phyloP scores from a whole-genome alignment of 2,329 filamentous ascomycete genomes.

The Fusarium concolor region DNA sequence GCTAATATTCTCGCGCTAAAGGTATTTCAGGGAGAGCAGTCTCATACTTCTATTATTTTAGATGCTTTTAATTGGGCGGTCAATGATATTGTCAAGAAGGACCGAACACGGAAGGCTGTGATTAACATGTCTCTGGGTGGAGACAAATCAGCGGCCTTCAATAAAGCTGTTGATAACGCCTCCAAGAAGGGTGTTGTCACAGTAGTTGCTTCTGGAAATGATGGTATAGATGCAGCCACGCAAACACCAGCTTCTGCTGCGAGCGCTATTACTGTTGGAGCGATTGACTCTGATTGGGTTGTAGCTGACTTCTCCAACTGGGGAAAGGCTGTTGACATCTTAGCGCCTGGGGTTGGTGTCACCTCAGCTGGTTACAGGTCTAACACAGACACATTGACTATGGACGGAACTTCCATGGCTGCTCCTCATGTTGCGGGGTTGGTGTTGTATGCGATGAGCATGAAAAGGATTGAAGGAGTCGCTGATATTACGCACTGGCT shows the following conservation, averaged over 20 bases:
- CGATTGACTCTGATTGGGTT: conserved; percentile 48
- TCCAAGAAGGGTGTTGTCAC: conserved; percentile 50
- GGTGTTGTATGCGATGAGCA: conserved; percentile 54
- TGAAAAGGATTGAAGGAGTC: conserved; percentile 7
- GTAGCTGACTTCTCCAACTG: conserved; percentile 59
- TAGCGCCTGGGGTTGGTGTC: conserved; percentile 58
- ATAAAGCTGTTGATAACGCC: conserved; percentile 39
- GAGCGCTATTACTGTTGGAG: conserved; percentile 46
- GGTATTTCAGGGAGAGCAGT: conserved; percentile 49
- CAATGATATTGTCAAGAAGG: conserved; percentile 48
- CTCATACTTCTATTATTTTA: conserved; percentile 44
- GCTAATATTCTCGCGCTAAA: conserved; percentile 57
- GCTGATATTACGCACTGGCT: conserved; percentile 4
- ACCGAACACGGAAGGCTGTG: conserved; percentile 50
- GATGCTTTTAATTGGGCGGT: conserved; percentile 53
- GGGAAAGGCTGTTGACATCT: conserved; percentile 57
- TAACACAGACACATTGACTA: conserved; percentile 48
- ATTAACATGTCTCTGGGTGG: conserved; percentile 59
- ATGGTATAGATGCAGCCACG: conserved; percentile 14
- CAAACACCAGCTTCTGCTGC: conserved; percentile 42
- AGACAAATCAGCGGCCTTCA: conserved; percentile 17
- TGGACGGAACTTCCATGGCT: conserved; percentile 65
- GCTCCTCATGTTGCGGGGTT: conserved; percentile 65
- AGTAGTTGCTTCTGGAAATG: conserved; percentile 51
- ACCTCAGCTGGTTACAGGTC: conserved; percentile 52